Percentiles rank a stretch among this genome's conserved stretches.
Conservation (phyloP, 768 basidiomycete species). For the Suillus brevipes region DNA sequence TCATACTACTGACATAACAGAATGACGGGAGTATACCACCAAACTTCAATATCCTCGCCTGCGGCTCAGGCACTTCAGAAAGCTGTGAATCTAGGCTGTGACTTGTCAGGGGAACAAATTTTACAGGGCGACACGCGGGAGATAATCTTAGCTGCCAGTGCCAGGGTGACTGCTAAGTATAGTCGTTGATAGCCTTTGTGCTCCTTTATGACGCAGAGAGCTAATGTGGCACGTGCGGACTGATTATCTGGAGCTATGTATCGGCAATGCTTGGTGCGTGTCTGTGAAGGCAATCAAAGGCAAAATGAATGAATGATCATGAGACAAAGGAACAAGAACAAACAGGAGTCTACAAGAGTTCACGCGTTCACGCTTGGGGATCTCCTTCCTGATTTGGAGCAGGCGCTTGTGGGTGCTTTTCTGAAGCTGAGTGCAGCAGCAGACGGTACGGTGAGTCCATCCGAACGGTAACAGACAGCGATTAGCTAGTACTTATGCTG, state of each 20-base stretch:
- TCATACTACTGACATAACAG: background rate
- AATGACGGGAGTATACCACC: background rate
- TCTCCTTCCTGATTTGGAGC: slow-evolving; percentile 2
- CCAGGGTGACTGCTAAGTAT: background rate
- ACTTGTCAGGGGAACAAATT: background rate
- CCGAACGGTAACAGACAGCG: background rate
- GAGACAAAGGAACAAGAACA: background rate
- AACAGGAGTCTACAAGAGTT: background rate
- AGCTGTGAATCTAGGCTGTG: background rate
- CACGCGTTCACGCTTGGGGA: background rate
- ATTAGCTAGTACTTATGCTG: background rate
- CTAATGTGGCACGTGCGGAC: background rate
- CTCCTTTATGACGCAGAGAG: background rate
- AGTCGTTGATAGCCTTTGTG: background rate
- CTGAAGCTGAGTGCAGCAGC: background rate
- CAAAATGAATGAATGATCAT: background rate
- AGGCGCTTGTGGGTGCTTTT: background rate
- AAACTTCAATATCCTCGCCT: background rate
- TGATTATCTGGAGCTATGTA: background rate
- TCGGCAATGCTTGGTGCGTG: background rate
- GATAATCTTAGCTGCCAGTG: background rate
- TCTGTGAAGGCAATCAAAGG: background rate
- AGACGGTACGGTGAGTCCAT: background rate
- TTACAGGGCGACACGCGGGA: background rate
- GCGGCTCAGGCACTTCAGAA: background rate